Conservation (phyloP, 768 basidiomycete genomes). For the Lentinula sp. region DNA sequence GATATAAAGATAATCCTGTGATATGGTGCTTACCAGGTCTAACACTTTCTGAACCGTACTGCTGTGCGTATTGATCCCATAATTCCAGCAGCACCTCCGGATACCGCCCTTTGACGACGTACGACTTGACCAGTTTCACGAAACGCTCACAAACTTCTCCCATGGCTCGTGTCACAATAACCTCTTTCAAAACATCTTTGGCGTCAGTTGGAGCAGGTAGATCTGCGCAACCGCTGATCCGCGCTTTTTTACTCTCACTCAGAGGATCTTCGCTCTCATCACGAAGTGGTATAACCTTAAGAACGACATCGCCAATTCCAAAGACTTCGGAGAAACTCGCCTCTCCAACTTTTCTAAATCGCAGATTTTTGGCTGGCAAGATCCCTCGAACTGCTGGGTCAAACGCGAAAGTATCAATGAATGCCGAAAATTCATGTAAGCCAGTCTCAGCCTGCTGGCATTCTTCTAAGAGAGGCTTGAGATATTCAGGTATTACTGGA, state of each 20-base stretch:
- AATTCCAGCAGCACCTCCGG: constrained; percentile 69
- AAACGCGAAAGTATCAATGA: constrained; percentile 74
- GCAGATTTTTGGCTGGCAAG: constrained; percentile 13
- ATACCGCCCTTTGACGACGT: constrained; percentile 83
- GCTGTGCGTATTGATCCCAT: constrained; percentile 81
- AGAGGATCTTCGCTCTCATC: constrained; percentile 31
- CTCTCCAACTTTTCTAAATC: constrained; percentile 87
- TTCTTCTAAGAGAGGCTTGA: constrained; percentile 61
- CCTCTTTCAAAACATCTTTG: constrained; percentile 74
- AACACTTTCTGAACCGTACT: constrained; percentile 77
- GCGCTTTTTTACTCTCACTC: constrained; percentile 5
- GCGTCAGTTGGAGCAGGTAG: constrained; percentile 67
- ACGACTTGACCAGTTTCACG: constrained; percentile 73
- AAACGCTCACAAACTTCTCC: constrained; percentile 76
- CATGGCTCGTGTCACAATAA: constrained; percentile 70
- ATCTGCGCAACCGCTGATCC: constrained; percentile 16
- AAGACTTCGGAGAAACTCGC: constrained; percentile 97
- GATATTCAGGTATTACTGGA: constrained; percentile 42
- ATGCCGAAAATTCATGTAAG: constrained; percentile 74
- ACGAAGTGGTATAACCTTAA: constrained; percentile 81
- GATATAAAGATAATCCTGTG: constrained; percentile 3
- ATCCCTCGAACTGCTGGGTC: constrained; percentile 54
- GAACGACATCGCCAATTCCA: constrained; percentile 81
- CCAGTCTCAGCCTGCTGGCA: constrained; percentile 58
- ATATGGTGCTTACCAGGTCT: constrained; percentile 58